Evolutionary conservation across 306 rosid species (phyloP), one percentile per base, ranked within the genome.

Genomic region (Quercus agrifolia): DNA sequence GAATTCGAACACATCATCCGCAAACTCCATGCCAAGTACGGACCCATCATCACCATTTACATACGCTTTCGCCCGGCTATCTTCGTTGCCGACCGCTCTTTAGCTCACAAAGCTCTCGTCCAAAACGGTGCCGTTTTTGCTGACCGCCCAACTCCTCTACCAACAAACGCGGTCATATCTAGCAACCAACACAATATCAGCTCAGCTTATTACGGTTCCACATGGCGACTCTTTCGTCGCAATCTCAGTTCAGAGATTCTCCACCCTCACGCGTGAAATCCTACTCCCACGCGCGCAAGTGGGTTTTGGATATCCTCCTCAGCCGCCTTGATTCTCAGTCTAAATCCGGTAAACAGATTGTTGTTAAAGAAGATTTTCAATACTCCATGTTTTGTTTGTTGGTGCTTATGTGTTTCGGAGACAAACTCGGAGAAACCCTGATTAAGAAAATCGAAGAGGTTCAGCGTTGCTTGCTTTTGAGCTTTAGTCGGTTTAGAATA

Each of bases 341-440:
- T 18, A 14, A 70, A 21, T 21, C 33, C 33, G 57, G 74, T 5
- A 5, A 70, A 9, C 74, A 55, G 2, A 4, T 70, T 21, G 23
- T 33, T 13, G 21, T 19, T 46, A 35, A 31, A 18, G 71, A 33
- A 21, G 51, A 67, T 35, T 70, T 70, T 2, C 74, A 23, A 46
- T 44, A 70, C 74, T 28, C 74, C 12, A 46, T 70, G 74, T 46
- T 70, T 49, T 70, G 57, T 19, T 38, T 70, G 74, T 15, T 70
- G 33, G 74, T 70, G 5, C n/a, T 70, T 5, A 70, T 70, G 74
- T 70, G 74, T 14, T 70, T 70, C 33, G 74, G 74, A 17, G 57
- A 70, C 30, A 70, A 70, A 21, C 35, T 70, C 55, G 18, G 11
- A 56, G 74, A 70, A 30, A 70, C 19, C 31, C 28, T 46, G 57